A percentile compares a stretch with the other conserved stretches of the same genome.
Conservation (phyloP, 2,329 filamentous ascomycete species). For the Colletotrichum sp. region DNA sequence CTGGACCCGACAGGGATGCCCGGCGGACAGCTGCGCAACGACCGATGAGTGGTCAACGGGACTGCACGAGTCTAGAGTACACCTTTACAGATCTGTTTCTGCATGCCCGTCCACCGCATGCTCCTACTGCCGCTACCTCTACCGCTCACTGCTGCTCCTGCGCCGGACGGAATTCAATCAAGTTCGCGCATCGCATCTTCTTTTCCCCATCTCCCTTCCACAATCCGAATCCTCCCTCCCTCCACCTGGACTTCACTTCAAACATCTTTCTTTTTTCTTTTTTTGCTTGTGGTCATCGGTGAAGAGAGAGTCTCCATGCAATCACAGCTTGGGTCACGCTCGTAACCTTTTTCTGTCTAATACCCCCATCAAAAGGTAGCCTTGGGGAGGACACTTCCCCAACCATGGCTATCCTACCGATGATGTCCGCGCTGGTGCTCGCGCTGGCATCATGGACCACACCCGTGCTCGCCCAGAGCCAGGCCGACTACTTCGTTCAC, state of each 20-base stretch:
- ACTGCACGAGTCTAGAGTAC: background rate
- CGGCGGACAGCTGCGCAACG: background rate
- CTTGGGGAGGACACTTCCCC: conserved; percentile 19
- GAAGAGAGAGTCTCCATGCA: conserved; percentile 1
- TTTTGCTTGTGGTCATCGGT: background rate
- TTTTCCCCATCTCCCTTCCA: background rate
- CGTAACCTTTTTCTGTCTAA: background rate
- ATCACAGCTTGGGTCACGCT: background rate
- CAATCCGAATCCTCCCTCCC: background rate
- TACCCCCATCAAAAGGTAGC: conserved; percentile 2
- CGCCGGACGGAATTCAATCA: background rate
- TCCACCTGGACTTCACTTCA: background rate
- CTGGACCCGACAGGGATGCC: background rate
- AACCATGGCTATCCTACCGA: conserved; percentile 21
- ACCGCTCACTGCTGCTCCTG: background rate
- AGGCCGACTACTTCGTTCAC: conserved; percentile 87
- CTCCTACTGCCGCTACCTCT: background rate
- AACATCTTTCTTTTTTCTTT: background rate
- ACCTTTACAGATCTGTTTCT: background rate
- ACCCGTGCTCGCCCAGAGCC: conserved; percentile 32
- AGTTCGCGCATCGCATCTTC: background rate
- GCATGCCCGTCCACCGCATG: background rate
- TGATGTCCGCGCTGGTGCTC: conserved; percentile 33
- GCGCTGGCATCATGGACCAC: conserved; percentile 46
- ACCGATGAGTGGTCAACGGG: background rate